phyloP scores from a whole-genome alignment of 345 rosid species.

The Erysimum cheiranthoides region DNA sequence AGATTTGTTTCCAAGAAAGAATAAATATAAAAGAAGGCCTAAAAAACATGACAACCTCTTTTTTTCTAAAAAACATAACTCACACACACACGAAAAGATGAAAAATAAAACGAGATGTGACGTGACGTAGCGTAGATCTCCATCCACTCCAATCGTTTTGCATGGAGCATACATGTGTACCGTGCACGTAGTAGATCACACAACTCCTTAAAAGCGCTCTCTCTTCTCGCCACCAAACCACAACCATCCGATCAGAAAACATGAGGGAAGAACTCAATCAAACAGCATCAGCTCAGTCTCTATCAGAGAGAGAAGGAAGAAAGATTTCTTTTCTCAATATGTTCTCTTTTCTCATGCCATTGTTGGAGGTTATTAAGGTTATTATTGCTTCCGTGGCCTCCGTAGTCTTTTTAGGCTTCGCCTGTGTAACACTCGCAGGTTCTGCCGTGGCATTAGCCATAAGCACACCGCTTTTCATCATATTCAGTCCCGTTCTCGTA shows the following conservation, averaged over 20 bases:
- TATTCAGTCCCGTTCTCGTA: conserved; percentile 85
- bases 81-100: background rate
- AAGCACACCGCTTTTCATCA: conserved; percentile 72
- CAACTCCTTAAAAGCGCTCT: conserved; percentile 38
- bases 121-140: conserved; percentile 39
- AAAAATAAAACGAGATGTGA: conserved; percentile 1
- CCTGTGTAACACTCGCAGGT: conserved; percentile 60
- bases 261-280: background rate
- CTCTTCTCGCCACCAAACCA: conserved; percentile 33
- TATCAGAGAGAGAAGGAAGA: conserved; percentile 8
- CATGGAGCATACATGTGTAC: conserved; percentile 36
- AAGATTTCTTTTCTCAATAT: conserved; percentile 15
- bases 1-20: conserved; percentile 23
- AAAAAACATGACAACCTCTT: conserved; percentile 32
- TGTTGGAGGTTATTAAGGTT: conserved; percentile 37
- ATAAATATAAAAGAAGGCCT: conserved; percentile 26
- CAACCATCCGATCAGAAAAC: conserved; percentile 25
- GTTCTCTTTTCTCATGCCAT: conserved; percentile 33
- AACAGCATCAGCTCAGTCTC: conserved; percentile 21
- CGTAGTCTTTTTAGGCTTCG: conserved; percentile 64
- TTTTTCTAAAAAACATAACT: too few relatives aligned
- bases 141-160: conserved; percentile 40
- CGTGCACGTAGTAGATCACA: conserved; percentile 44
- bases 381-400: conserved; percentile 63
- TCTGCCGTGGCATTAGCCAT: conserved; percentile 68